Percentiles rank a stretch among this genome's conserved stretches.
These are phyloP conservation scores for Penicillium robsamsonii DNA, from an alignment of 495 filamentous ascomycete species.

Conservation along the genomic window DNA sequence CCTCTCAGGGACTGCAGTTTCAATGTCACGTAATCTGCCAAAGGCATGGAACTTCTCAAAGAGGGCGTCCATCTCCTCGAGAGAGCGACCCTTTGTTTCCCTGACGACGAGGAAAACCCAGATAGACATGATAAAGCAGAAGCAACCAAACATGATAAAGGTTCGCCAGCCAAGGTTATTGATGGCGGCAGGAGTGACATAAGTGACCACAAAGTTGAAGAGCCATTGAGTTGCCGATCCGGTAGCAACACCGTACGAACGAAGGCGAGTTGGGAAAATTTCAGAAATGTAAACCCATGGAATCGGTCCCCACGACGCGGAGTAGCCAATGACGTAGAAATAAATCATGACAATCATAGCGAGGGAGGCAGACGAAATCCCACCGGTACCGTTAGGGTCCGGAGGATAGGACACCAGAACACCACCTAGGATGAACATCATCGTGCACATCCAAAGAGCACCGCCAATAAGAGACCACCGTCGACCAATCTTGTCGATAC, in stretches of 20 bases:
- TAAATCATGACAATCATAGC: constrained; percentile 1
- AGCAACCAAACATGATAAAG: background rate
- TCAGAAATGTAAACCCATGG: constrained; percentile 2
- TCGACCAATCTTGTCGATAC: background rate
- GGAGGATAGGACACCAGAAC: background rate
- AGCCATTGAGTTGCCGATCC: background rate
- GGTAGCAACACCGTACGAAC: background rate
- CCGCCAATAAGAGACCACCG: background rate
- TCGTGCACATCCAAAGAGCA: background rate
- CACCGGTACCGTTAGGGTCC: background rate
- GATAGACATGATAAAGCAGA: background rate
- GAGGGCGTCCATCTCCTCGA: background rate
- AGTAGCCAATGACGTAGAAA: background rate
- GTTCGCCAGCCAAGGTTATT: background rate
- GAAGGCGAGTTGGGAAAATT: background rate
- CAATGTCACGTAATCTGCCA: background rate
- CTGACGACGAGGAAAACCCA: background rate
- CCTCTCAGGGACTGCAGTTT: background rate
- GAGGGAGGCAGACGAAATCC: background rate
- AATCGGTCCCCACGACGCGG: background rate
- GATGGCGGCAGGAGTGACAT: background rate
- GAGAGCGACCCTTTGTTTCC: background rate
- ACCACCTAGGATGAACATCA: background rate
- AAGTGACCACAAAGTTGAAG: background rate
- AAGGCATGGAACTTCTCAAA: background rate